Evolutionary conservation across 352 stramenopile species (phyloP), one percentile per base, ranked within the genome.

Genomic region (Phytophthora capsici): DNA sequence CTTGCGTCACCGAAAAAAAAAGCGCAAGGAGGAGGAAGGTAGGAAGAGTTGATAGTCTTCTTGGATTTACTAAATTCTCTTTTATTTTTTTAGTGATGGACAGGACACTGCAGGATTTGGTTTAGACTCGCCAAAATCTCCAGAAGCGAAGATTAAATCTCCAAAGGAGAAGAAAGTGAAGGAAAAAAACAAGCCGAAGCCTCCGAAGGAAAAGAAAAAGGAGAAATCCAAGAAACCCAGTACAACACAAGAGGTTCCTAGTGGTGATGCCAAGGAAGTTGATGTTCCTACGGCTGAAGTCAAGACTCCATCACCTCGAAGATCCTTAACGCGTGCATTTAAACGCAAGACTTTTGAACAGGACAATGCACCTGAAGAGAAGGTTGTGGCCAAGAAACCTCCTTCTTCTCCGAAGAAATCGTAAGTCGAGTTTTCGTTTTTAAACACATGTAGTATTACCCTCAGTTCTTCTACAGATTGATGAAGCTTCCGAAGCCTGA

Each of bases 1-100:
- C 61, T 84, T 14, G 72, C 75, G 49, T 86, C 74, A n/a, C 77
- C 77, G 36, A 73, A 47, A 41, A 69, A 66, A 14, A 36, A 40
- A 23, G 32, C 66, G 0, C 22, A 17, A 14, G n/a, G 10, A 6
- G 9, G 7, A 49, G 37, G 44, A 34, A 44, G 5, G 52, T 48
- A 25, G 8, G n/a, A 3, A 2, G 25, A 23, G 20, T 16, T 20
- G 1, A 19, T 4, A 20, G 6, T 41, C 36, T 34, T 34, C 9
- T 13, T 13, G 13, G 28, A 14, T n/a, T n/a, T n/a, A n/a, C n/a
- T n/a, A n/a, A n/a, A 34, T 34, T 34, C 36, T 41, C n/a, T 41
- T 41, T 20, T 1, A 41, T 28, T 44, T 57, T 2, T 8, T 54
- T 46, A 61, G 28, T 14, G 46, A 66, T 26, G 43, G 36, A 37